phyloP scores from a whole-genome alignment of 2,329 filamentous ascomycete genomes.

The Diaporthe velutina region DNA sequence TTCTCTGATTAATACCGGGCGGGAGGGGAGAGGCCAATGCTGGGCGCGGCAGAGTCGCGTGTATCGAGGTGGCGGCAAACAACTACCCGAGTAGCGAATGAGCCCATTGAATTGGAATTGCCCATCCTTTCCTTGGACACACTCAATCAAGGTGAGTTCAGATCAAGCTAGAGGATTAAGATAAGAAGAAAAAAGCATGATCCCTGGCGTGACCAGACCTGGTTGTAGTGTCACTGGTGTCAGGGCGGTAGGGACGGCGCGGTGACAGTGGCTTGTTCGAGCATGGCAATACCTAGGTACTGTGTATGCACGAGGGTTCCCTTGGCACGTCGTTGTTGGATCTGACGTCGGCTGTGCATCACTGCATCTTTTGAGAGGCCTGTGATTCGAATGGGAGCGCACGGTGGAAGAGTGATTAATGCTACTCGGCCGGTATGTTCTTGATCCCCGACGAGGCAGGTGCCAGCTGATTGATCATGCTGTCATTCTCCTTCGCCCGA shows the following conservation, averaged over 20 bases:
- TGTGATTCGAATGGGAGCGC: neutral
- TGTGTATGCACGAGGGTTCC: neutral
- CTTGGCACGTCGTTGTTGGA: neutral
- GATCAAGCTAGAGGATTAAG: too few species aligned
- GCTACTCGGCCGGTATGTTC: neutral
- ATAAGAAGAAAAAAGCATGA: neutral
- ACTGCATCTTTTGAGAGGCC: neutral
- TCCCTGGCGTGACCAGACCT: neutral
- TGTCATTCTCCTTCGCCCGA: neutral
- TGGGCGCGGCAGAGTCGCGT: neutral
- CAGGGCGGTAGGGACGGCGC: neutral
- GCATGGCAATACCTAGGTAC: too few species aligned
- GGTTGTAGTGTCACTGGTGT: neutral
- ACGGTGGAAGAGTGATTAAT: neutral
- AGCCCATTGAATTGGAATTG: neutral
- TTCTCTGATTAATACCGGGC: too few species aligned
- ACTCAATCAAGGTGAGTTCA: neutral
- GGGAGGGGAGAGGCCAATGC: too few species aligned
- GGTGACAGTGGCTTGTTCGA: neutral
- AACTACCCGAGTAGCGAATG: too few species aligned
- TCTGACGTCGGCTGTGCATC: neutral
- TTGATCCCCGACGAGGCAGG: neutral
- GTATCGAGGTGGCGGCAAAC: neutral
- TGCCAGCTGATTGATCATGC: neutral
- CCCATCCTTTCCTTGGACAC: neutral